Evolutionary conservation across 176 grass and related monocot genomes (phyloP).

Genomic region (Hsuehochloa calcarea): DNA sequence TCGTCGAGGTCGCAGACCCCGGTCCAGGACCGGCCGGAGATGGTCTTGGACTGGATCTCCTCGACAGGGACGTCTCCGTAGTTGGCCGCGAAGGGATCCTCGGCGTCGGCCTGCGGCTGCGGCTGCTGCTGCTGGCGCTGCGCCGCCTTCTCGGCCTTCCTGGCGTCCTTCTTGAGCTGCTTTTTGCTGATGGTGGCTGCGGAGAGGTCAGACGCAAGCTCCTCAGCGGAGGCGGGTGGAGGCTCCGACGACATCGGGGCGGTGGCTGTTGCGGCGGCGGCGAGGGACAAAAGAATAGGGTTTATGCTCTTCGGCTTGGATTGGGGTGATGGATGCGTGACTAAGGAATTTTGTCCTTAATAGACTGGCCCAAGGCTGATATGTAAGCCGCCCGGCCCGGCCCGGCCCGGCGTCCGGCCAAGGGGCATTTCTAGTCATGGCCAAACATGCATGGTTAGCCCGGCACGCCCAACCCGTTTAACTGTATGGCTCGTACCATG

Average conservation of each 20-base stretch:
- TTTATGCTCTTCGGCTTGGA: neutral
- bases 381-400: too few relatives aligned
- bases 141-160: constrained; percentile 78
- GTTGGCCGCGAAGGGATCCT: constrained; percentile 51
- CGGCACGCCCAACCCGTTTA: too few relatives aligned
- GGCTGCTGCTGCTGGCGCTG: constrained; percentile 48
- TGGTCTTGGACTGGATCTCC: constrained; percentile 81
- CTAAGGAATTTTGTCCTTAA: too few relatives aligned
- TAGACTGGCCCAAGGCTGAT: too few relatives aligned
- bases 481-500: too few relatives aligned
- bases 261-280: neutral
- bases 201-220: neutral
- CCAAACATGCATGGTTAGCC: too few relatives aligned
- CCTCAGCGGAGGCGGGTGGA: neutral
- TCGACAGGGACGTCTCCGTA: constrained; percentile 66
- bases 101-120: neutral
- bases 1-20: constrained; percentile 41
- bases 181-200: constrained; percentile 44
- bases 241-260: constrained; percentile 50
- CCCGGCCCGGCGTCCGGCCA: too few relatives aligned
- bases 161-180: constrained; percentile 78
- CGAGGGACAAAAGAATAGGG: neutral
- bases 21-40: constrained; percentile 63
- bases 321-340: too few relatives aligned
- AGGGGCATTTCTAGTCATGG: too few relatives aligned